Conservation (phyloP, 768 basidiomycete species). For the Clitopilus hobsonii region DNA sequence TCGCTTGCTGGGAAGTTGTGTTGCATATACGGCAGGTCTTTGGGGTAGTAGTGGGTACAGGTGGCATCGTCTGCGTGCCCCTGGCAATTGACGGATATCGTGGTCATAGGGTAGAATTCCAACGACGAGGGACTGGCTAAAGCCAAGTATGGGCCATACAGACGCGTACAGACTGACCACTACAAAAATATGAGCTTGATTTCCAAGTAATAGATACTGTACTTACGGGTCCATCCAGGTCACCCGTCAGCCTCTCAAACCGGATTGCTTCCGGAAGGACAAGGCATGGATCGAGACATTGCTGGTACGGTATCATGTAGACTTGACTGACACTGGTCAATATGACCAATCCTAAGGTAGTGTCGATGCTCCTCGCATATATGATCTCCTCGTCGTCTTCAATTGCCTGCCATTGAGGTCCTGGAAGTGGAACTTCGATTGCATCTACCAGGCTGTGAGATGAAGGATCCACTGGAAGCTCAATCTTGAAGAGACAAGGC, state of each 20-base stretch:
- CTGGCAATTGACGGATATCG: not conserved
- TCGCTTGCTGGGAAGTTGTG: constrained; percentile 19
- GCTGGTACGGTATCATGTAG: constrained; percentile 33
- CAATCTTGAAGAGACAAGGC: not conserved
- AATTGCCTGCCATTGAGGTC: too few species aligned
- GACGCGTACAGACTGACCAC: too few species aligned
- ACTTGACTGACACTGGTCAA: constrained; percentile 25
- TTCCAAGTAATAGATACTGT: too few species aligned
- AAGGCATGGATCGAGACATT: constrained; percentile 6
- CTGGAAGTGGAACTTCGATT: too few species aligned
- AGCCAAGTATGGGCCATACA: constrained; percentile 47
- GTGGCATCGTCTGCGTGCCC: not conserved
- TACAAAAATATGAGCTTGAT: too few species aligned
- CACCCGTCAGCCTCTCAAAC: constrained; percentile 14
- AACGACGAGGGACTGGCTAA: constrained; percentile 48
- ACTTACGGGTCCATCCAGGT: constrained; percentile 31
- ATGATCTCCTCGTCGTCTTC: too few species aligned
- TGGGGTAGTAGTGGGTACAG: not conserved
- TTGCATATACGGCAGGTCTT: constrained; percentile 8
- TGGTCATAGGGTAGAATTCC: constrained; percentile 36
- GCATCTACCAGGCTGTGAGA: too few species aligned
- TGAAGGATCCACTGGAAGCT: too few species aligned
- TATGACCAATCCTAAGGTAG: constrained; percentile 22
- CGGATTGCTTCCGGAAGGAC: too few species aligned
- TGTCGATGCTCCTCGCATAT: constrained; percentile 31